phyloP scores from a whole-genome alignment of 1,284 basidiomycete genomes.

The Cutaneotrichosporon daszewskae region DNA sequence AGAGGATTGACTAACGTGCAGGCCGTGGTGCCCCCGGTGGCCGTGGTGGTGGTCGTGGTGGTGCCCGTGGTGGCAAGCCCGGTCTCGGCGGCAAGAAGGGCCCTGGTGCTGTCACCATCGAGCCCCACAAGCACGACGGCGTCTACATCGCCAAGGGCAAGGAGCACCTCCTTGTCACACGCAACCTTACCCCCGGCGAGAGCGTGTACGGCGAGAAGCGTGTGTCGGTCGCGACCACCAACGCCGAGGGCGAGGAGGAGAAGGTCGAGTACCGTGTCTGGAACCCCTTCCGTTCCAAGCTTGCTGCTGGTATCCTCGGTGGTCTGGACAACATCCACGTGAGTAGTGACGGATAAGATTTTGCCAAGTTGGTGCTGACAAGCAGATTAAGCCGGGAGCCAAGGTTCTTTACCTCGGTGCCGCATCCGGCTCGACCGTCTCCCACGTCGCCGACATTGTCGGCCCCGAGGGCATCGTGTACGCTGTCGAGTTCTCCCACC shows the following conservation, averaged over 20 bases:
- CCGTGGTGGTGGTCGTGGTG: conserved; percentile 50
- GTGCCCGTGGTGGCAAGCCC: conserved; percentile 50
- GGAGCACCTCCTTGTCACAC: conserved; percentile 94
- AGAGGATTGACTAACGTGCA: conserved; percentile 42
- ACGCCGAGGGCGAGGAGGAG: conserved; percentile 58
- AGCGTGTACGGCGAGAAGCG: conserved; percentile 98
- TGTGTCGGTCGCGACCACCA: conserved; percentile 70
- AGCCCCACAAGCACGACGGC: conserved; percentile 91
- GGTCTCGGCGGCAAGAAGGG: conserved; percentile 61
- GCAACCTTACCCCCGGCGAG: conserved; percentile 95
- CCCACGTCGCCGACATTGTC: conserved; percentile 97
- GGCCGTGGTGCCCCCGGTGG: conserved; percentile 38
- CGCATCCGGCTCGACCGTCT: conserved; percentile 88
- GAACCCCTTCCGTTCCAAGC: conserved; percentile 98
- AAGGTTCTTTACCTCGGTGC: conserved; percentile 98
- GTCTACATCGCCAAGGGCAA: conserved; percentile 89
- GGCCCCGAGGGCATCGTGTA: conserved; percentile 96
- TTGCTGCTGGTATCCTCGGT: conserved; percentile 93
- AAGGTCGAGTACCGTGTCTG: conserved; percentile 98
- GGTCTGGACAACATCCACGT: conserved; percentile 86
- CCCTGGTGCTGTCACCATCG: conserved; percentile 80
- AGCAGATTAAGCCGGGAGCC: conserved; percentile 75
- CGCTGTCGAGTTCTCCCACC: conserved; percentile 95
- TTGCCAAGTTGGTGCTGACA: neutral
- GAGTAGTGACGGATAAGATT: conserved; percentile 19